Evolutionary conservation across 192 early-diverging fungal genomes (phyloP).

Genomic region (Entomortierella chlamydospora): DNA sequence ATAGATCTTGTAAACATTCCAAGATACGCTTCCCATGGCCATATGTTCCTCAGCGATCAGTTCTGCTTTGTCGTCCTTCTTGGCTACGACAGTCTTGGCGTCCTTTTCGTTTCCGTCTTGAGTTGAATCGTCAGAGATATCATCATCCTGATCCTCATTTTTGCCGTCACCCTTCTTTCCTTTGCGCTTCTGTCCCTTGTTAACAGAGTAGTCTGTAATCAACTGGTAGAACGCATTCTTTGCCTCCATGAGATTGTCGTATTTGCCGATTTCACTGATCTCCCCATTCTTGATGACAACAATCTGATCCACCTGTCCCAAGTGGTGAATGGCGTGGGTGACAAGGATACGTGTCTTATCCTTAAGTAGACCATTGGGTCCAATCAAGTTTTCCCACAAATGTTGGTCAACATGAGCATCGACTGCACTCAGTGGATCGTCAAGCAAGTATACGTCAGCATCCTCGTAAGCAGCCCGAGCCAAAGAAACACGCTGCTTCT

Average conservation of each 20-base stretch:
- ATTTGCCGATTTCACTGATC: constrained; percentile 75
- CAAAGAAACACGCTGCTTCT: constrained; percentile 77
- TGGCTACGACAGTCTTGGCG: constrained; percentile 27
- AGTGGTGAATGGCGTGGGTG: constrained; percentile 81
- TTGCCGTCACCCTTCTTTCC: not conserved
- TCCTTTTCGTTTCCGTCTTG: constrained; percentile 50
- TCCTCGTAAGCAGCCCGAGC: constrained; percentile 86
- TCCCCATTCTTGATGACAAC: constrained; percentile 78
- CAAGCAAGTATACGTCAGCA: constrained; percentile 69
- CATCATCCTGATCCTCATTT: constrained; percentile 19
- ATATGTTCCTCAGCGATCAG: constrained; percentile 87
- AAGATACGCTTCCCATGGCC: constrained; percentile 83
- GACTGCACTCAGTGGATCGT: constrained; percentile 69
- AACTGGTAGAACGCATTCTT: constrained; percentile 70
- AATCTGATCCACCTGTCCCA: constrained; percentile 73
- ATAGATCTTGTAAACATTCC: constrained; percentile 84
- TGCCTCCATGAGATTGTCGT: constrained; percentile 68
- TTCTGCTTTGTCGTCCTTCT: constrained; percentile 53
- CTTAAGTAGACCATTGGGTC: constrained; percentile 82
- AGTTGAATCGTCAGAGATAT: constrained; percentile 54
- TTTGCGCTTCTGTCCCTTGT: constrained; percentile 35
- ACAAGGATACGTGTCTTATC: constrained; percentile 87
- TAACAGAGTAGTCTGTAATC: constrained; percentile 75
- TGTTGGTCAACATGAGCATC: constrained; percentile 76
- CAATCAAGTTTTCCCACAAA: constrained; percentile 89